Evolutionary conservation across 768 basidiomycete genomes (phyloP).

Genomic region (Pleurotus sapidus): DNA sequence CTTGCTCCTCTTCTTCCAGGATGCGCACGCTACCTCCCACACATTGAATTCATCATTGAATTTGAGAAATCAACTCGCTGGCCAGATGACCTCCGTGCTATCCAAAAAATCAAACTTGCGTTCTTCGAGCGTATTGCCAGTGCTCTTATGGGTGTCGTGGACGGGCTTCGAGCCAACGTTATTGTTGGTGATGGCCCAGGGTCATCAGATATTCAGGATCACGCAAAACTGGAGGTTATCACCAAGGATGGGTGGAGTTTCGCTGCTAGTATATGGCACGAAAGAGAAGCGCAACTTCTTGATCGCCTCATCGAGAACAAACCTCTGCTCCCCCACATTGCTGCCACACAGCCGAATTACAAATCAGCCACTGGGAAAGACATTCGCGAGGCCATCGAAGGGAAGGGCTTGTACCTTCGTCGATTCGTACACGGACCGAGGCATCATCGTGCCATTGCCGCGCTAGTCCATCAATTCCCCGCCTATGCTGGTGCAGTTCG

Average conservation of each 20-base stretch:
- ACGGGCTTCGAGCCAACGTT: constrained; percentile 55
- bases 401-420: constrained; percentile 58
- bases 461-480: constrained; percentile 73
- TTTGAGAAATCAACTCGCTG: constrained; percentile 92
- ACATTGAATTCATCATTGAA: constrained; percentile 76
- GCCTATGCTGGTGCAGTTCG: constrained; percentile 86
- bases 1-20: constrained; percentile 49
- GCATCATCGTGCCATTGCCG: constrained; percentile 82
- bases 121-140: constrained; percentile 82
- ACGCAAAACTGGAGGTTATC: constrained; percentile 70
- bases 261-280: constrained; percentile 78
- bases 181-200: constrained; percentile 49
- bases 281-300: constrained; percentile 78
- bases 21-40: constrained; percentile 63
- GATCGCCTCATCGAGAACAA: constrained; percentile 61
- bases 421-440: constrained; percentile 77
- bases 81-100: constrained; percentile 92
- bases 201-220: constrained; percentile 62
- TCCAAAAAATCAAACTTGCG: constrained; percentile 93
- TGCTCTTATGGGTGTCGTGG: constrained; percentile 50
- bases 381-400: constrained; percentile 52
- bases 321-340: constrained; percentile 35
- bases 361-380: constrained; percentile 41
- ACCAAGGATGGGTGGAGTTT: constrained; percentile 88
- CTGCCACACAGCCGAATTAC: constrained; percentile 18